A percentile compares a stretch with the other conserved stretches of the same genome.
phyloP scores from a whole-genome alignment of 345 rosid species.

The Citrus australasica region DNA sequence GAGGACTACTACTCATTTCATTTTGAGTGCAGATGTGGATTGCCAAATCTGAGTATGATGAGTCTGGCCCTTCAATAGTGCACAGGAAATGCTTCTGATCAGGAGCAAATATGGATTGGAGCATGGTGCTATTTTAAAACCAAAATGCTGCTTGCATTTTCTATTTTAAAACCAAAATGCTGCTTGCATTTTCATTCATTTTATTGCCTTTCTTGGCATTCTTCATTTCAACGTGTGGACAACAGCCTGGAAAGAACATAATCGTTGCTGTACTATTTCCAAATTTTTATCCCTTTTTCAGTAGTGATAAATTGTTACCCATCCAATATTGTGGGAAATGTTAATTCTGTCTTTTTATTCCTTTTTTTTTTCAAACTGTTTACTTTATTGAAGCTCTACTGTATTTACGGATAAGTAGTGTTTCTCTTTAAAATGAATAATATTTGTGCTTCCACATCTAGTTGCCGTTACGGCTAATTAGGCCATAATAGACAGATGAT shows the following conservation, averaged over 20 bases:
- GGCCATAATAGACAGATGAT: background rate
- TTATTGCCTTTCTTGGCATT: background rate
- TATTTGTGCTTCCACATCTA: background rate
- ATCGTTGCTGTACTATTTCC: slow-evolving; percentile 10
- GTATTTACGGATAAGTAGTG: background rate
- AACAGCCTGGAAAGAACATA: slow-evolving; percentile 15
- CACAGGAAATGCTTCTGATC: slow-evolving; percentile 59
- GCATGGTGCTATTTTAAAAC: background rate
- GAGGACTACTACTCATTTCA: background rate
- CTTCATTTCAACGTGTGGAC: slow-evolving; percentile 8
- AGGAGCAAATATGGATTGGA: background rate
- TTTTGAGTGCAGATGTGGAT: slow-evolving; percentile 48
- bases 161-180: slow-evolving; percentile 12
- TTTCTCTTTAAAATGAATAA: background rate
- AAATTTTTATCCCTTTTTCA: background rate
- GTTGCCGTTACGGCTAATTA: background rate
- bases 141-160: slow-evolving; percentile 20
- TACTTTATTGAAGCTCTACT: background rate
- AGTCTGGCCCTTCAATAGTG: slow-evolving; percentile 58
- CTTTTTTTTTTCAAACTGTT: background rate
- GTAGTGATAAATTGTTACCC: slow-evolving; percentile 12
- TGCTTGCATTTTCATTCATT: slow-evolving; percentile 16
- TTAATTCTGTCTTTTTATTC: background rate
- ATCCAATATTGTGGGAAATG: background rate
- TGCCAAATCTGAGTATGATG: slow-evolving; percentile 55